These are phyloP conservation scores for Lipomyces sp. DNA, from an alignment of 805 yeast genomes.

Conservation along the genomic window DNA sequence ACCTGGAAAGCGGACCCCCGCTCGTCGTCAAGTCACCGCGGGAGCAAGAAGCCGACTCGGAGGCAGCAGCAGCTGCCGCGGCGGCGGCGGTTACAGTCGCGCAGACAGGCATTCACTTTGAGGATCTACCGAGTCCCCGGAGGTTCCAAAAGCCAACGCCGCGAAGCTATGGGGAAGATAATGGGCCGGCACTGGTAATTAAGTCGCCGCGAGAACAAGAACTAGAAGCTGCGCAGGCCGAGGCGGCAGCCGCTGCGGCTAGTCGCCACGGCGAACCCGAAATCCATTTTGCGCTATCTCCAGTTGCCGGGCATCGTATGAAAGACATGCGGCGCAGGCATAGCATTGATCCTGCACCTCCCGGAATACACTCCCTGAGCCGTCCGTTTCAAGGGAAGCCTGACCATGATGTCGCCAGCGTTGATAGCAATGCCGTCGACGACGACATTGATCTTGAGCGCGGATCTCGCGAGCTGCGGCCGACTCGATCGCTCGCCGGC, in stretches of 20 bases:
- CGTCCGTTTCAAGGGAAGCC: too few relatives aligned
- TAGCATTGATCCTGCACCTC: too few relatives aligned
- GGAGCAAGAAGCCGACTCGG: conserved; percentile 48
- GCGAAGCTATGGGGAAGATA: conserved; percentile 44
- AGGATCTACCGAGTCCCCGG: conserved; percentile 3
- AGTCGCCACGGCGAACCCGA: conserved; percentile 33
- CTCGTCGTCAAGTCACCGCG: conserved; percentile 73
- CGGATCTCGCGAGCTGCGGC: conserved; percentile 1
- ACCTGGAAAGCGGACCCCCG: conserved; percentile 69
- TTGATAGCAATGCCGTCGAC: not conserved
- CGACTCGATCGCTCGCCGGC: conserved; percentile 1
- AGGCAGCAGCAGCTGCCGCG: too few relatives aligned
- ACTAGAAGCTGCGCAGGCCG: conserved; percentile 29
- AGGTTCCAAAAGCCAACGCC: not conserved
- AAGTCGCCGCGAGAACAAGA: conserved; percentile 66
- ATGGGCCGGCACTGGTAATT: conserved; percentile 76
- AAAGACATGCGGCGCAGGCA: not conserved
- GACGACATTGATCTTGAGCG: not conserved
- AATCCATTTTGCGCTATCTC: conserved; percentile 21
- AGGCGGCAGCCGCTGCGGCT: conserved; percentile 15
- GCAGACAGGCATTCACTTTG: not conserved
- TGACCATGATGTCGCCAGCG: too few relatives aligned
- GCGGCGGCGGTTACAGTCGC: too few relatives aligned
- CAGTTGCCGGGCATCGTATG: conserved; percentile 13
- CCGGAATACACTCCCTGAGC: too few relatives aligned